Percentiles rank a stretch among this genome's conserved stretches.
Evolutionary conservation across 257 asterid species (phyloP).

Genomic region (Misopates orontium): DNA sequence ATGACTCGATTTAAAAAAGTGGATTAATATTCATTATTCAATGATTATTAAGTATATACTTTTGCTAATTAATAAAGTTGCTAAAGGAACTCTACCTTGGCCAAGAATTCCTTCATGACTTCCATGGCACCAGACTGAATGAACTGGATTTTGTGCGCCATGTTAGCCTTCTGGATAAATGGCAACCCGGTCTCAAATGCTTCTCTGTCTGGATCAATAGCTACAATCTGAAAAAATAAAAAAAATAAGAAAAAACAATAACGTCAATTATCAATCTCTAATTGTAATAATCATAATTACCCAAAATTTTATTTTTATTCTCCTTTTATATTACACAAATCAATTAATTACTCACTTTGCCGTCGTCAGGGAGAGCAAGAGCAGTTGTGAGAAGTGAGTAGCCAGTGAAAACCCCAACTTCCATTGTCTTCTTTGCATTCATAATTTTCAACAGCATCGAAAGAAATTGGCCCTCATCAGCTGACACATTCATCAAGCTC

Average conservation of each 20-base stretch:
- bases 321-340: neutral
- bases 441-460: conserved; percentile 49
- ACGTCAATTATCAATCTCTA: neutral
- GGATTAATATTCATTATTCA: too few species aligned
- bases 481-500: conserved; percentile 54
- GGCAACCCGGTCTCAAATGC: conserved; percentile 57
- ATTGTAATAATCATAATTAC: neutral
- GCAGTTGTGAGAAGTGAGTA: conserved; percentile 56
- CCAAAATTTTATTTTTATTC: neutral
- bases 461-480: conserved; percentile 55
- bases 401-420: conserved; percentile 63
- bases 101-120: conserved; percentile 33
- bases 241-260: neutral
- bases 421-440: conserved; percentile 57
- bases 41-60: too few species aligned
- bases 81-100: conserved; percentile 7
- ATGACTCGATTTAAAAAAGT: too few species aligned
- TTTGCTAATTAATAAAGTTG: too few species aligned
- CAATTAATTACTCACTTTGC: conserved; percentile 33
- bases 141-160: conserved; percentile 51
- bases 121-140: conserved; percentile 38
- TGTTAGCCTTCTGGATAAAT: conserved; percentile 45
- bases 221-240: conserved; percentile 36
- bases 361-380: conserved; percentile 55
- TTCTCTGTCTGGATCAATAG: conserved; percentile 51